phyloP scores from a whole-genome alignment of 768 basidiomycete genomes.

The Leccinum barrowsii region DNA sequence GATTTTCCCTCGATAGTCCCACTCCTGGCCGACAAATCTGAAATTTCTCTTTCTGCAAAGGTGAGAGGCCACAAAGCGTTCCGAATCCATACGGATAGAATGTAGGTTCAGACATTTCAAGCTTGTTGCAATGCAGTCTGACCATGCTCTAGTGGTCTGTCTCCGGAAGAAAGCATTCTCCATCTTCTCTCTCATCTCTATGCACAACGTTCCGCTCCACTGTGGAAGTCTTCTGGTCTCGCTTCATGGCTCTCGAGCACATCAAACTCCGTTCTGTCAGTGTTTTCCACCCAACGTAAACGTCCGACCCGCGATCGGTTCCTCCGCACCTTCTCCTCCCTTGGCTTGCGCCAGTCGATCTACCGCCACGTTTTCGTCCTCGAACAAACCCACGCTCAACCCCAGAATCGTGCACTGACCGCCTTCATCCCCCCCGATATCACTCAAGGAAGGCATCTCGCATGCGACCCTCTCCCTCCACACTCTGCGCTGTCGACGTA shows the following conservation, averaged over 20 bases:
- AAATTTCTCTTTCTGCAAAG: conserved; percentile 55
- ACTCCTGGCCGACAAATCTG: conserved; percentile 82
- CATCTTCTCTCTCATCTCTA: conserved; percentile 90
- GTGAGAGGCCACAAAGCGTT: conserved; percentile 63
- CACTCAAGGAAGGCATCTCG: conserved; percentile 50
- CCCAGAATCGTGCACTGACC: conserved; percentile 45
- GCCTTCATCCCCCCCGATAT: conserved; percentile 67
- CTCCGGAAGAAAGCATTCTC: conserved; percentile 44
- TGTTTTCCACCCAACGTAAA: conserved; percentile 30
- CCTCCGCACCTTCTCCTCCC: conserved; percentile 38
- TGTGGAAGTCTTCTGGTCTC: conserved; percentile 78
- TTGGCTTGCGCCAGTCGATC: conserved; percentile 46
- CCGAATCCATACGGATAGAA: conserved; percentile 63
- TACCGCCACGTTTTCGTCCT: conserved; percentile 80
- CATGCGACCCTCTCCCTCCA: conserved; percentile 86
- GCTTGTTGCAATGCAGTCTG: conserved; percentile 1
- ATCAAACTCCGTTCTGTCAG: conserved; percentile 37
- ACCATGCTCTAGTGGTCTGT: conserved; percentile 29
- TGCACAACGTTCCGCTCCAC: conserved; percentile 63
- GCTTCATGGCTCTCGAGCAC: conserved; percentile 69
- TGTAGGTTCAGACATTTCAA: conserved; percentile 38
- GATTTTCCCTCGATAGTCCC: conserved; percentile 81
- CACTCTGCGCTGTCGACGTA: conserved; percentile 55
- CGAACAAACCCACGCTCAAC: conserved; percentile 49
- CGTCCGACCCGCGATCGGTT: conserved; percentile 28